A percentile compares a stretch with the other conserved stretches of the same genome.
These are phyloP conservation scores for Botryococcus braunii DNA, from an alignment of 163 green algal genomes.

Conservation along the genomic window DNA sequence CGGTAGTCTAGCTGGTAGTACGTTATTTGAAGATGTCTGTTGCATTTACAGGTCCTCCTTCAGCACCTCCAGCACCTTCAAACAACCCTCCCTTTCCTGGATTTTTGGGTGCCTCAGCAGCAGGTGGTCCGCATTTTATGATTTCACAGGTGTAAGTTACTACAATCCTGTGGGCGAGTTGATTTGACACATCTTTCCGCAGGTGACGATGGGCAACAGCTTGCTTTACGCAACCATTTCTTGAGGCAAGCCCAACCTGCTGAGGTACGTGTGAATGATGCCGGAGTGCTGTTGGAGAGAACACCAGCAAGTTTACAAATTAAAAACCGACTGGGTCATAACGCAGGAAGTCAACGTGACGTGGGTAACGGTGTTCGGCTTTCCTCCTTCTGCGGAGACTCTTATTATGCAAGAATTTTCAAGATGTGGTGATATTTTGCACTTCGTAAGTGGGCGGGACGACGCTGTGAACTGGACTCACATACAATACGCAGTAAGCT, in stretches of 20 bases:
- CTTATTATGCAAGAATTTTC: slow-evolving; percentile 50
- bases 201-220: background rate
- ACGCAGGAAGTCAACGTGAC: slow-evolving; percentile 3
- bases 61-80: background rate
- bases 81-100: background rate
- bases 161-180: too few species aligned
- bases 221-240: background rate
- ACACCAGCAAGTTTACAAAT: too few species aligned
- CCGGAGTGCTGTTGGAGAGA: too few species aligned
- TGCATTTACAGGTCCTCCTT: background rate
- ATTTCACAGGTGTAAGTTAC: too few species aligned
- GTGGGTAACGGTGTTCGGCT: slow-evolving; percentile 69
- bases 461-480: slow-evolving; percentile 68
- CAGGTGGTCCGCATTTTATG: too few species aligned
- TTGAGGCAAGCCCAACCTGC: background rate
- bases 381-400: slow-evolving; percentile 37
- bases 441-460: slow-evolving; percentile 58
- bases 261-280: background rate
- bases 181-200: background rate
- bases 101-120: too few species aligned
- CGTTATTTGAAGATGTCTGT: background rate
- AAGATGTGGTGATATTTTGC: slow-evolving; percentile 64
- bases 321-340: background rate
- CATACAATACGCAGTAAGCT: slow-evolving; percentile 45
- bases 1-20: background rate